phyloP scores from a whole-genome alignment of 495 filamentous ascomycete species.

The Ramalina peruviana region DNA sequence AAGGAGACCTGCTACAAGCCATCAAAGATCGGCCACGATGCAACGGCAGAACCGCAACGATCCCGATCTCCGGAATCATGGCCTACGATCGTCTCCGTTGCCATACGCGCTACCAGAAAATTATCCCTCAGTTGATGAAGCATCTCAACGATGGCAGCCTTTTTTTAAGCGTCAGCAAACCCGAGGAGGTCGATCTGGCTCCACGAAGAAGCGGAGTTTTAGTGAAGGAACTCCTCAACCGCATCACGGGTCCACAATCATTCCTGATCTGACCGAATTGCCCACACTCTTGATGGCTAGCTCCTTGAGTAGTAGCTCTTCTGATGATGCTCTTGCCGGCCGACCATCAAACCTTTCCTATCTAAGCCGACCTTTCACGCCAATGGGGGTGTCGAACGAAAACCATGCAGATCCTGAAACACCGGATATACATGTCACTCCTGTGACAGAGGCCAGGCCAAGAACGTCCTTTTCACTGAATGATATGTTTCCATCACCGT shows the following conservation, averaged over 20 bases:
- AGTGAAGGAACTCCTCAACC: slow-evolving; percentile 11
- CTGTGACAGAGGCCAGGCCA: slow-evolving; percentile 8
- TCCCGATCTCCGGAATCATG: slow-evolving; percentile 1
- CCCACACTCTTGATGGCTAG: slow-evolving; percentile 31
- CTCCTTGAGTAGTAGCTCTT: slow-evolving; percentile 18
- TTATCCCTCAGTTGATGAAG: slow-evolving; percentile 4
- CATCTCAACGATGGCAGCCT: slow-evolving; percentile 25
- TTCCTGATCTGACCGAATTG: slow-evolving; percentile 16
- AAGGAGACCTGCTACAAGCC: slow-evolving; percentile 71
- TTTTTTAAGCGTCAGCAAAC: slow-evolving; percentile 30
- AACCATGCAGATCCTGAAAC: background rate
- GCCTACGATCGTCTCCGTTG: slow-evolving; percentile 6
- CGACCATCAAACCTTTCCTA: slow-evolving; percentile 6
- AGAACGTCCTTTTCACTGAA: slow-evolving; percentile 23
- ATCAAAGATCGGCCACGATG: slow-evolving; percentile 65
- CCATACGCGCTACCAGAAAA: slow-evolving; percentile 10
- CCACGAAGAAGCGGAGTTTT: slow-evolving; percentile 16
- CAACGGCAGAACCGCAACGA: slow-evolving; percentile 17
- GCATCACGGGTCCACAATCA: slow-evolving; percentile 19
- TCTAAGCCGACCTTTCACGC: slow-evolving; percentile 15
- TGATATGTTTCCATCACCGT: slow-evolving; percentile 21
- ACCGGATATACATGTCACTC: background rate
- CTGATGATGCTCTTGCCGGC: slow-evolving; percentile 2
- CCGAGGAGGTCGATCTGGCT: slow-evolving; percentile 24
- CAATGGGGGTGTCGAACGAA: slow-evolving; percentile 4